Base-by-base conservation (phyloP, 2,329 filamentous ascomycete species). In the Penicillium hesseltinei region DNA sequence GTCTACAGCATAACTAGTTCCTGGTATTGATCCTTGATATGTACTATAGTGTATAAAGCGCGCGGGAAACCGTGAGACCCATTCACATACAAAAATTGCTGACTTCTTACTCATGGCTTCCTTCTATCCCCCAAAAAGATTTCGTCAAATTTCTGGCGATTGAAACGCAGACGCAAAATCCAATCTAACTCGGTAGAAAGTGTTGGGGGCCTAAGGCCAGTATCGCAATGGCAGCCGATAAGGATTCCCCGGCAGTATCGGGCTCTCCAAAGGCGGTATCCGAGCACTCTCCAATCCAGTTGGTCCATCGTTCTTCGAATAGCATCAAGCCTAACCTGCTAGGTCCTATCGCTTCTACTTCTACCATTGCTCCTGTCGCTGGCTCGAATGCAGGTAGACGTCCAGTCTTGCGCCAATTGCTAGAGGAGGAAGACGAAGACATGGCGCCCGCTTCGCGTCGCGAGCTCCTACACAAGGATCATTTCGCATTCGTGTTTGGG, bases 401-500 rank as follows among this genome's bases (percentile, higher is more conserved):
- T 59, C 44, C 51, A 46, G 31, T 27, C 49, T 60, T 53, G 52
- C 54, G 52, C 44, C 51, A 60, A 62, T 51, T 52, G 46, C 59
- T 49, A 57, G 31, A 54, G 51, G 54, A 61, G 50, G 53, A 61
- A 46, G 47, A 62, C 45, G 35, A 44, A 54, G 54, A 48, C 29
- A 78, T 78, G 77, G 73, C 73, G 42, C 71, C 64, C 42, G 46
- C 70, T 51, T 69, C 73, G 49, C 75, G 77, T 40, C 75, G 75
- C 25, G 70, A 74, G 33, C 68, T 75, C 43, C 71, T 80, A 31
- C 71, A 85, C 25, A 91, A 90, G 71, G 86, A 91, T 50, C 81
- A 83, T 54, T 91, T 95, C 69, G 78, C 86, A 2, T 73, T 77
- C 38, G 82, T 87, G 60, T 91, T 95, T 73, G 80, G 81, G 23